These are phyloP conservation scores for Diaporthe citrichinensis DNA, from an alignment of 2,329 filamentous ascomycete genomes.

Conservation along the genomic window DNA sequence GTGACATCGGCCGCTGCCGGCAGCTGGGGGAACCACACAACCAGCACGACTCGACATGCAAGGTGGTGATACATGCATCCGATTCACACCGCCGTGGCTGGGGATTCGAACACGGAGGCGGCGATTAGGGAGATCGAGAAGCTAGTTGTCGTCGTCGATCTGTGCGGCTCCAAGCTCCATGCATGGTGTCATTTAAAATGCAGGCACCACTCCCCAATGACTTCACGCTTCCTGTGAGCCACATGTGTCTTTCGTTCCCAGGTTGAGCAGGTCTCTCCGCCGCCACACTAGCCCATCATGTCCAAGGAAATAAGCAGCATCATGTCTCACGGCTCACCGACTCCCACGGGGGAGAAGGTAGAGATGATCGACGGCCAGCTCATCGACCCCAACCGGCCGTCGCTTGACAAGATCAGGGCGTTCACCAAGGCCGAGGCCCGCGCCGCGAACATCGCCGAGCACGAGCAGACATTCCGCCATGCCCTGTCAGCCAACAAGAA, in stretches of 20 bases:
- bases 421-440: constrained; percentile 33
- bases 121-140: not conserved
- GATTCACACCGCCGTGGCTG: constrained; percentile 12
- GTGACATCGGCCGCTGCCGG: constrained; percentile 24
- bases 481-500: constrained; percentile 9
- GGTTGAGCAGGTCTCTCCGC: constrained; percentile 12
- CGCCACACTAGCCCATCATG: constrained; percentile 14
- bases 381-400: constrained; percentile 8
- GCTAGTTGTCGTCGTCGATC: not conserved
- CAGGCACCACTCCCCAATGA: not conserved
- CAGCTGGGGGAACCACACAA: not conserved
- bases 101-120: no score
- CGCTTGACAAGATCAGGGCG: constrained; percentile 23
- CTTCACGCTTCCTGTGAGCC: not conserved
- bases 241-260: constrained; percentile 9
- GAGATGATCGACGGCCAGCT: constrained; percentile 11
- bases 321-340: constrained; percentile 8
- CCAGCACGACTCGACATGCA: not conserved
- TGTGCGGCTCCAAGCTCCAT: not conserved
- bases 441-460: constrained; percentile 33
- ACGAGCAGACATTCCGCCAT: constrained; percentile 31
- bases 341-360: not conserved
- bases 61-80: not conserved
- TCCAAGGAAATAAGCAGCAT: constrained; percentile 27
- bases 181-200: not conserved